Evolutionary conservation across 73 alveolate species (phyloP).

Genomic region (Uronychia binucleata): DNA sequence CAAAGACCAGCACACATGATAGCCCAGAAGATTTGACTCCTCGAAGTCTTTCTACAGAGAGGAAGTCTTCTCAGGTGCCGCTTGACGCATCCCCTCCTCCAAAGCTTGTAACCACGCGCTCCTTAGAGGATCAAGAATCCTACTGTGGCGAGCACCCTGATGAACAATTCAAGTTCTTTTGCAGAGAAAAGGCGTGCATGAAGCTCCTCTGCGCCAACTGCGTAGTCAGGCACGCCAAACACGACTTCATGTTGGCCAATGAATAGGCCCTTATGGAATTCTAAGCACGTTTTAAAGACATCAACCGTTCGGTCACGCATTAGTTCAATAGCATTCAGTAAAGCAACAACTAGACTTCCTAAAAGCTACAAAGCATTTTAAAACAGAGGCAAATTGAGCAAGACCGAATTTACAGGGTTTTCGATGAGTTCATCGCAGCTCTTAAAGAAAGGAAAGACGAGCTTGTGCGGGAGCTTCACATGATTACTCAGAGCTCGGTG

Average conservation of each 20-base stretch:
- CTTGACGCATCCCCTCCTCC: background rate
- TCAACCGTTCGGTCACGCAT: background rate
- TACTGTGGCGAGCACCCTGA: slow-evolving; percentile 44
- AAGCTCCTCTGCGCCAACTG: slow-evolving; percentile 44
- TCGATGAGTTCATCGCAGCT: slow-evolving; percentile 17
- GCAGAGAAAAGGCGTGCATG: slow-evolving; percentile 21
- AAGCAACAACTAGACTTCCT: slow-evolving; percentile 9
- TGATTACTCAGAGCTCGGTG: background rate
- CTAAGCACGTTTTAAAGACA: background rate
- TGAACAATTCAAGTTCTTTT: slow-evolving; percentile 28
- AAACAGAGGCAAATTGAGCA: slow-evolving; percentile 26
- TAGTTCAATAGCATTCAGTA: background rate
- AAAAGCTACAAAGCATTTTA: slow-evolving; percentile 9
- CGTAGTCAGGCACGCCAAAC: slow-evolving; percentile 51
- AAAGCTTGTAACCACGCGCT: background rate
- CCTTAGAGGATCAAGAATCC: background rate
- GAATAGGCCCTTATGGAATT: slow-evolving; percentile 46
- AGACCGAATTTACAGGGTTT: slow-evolving; percentile 19
- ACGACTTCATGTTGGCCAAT: slow-evolving; percentile 47
- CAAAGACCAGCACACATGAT: background rate
- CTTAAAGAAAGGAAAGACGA: slow-evolving; percentile 32
- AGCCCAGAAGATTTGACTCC: background rate
- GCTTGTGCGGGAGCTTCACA: background rate
- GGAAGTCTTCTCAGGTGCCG: background rate
- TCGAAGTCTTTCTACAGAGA: background rate